Evolutionary conservation across 2,329 filamentous ascomycete genomes (phyloP), one percentile per base, ranked within the genome.

Genomic region (Teratosphaeria pseudoeucalypti): DNA sequence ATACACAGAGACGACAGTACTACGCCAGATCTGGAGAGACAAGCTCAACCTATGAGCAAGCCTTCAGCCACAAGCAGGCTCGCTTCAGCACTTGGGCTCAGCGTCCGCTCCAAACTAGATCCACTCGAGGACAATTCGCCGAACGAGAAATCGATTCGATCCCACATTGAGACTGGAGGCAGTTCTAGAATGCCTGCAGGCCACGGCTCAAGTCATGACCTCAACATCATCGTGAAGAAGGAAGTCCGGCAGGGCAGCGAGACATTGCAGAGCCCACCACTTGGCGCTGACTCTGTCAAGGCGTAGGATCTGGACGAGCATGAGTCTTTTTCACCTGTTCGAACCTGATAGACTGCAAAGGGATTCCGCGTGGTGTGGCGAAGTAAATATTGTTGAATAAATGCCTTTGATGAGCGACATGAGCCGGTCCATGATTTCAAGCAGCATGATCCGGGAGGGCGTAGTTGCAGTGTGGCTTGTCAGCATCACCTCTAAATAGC

Each of bases 211-310:
- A 59, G 58, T 32, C 53, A 58, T 27, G 55, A 58, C 12, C 57
- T 54, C 27, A 66, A 65, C 37, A 65, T 68, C 2, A 32, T 68
- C 55, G 66, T 70, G 11, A 64, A 58, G 56, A 68, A 61, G 39
- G 68, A 70, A 56, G 61, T 70, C n/a, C 52, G 65, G 49, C 68
- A 68, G 60, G 62, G 60, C 19, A 69, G 68, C 53, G 66, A 68
- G 60, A 64, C 61, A 37, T 65, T 64, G 12, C 61, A 61, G 54
- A 61, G 60, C 6, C 57, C 60, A 39, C 58, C 59, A 19, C 7
- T 23, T 10, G n/a, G 19, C n/a, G 43, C 10, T 3, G 43, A 49
- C n/a, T n/a, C 16, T 23, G 43, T 7, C 43, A n/a, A 26, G 43
- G 23, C 4, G 16, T 49, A 23, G 11, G n/a, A 5, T 43, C 12